Base-by-base conservation (phyloP, 2,329 filamentous ascomycete genomes). In the Sclerotinia spermophila region DNA sequence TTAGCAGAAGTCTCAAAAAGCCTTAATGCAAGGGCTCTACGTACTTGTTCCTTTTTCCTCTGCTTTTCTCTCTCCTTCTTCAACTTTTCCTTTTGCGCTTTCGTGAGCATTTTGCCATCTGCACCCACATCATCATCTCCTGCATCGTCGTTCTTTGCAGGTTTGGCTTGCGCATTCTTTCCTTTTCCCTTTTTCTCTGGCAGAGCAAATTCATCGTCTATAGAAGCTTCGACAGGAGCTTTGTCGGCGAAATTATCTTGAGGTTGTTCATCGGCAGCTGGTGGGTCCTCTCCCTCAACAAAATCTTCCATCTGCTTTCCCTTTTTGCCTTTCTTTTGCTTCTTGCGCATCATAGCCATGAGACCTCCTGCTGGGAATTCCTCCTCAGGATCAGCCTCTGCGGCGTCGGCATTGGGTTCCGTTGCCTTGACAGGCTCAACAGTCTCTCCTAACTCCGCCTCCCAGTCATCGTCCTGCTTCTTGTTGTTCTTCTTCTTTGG, bases 41-140 rank as follows among this genome's bases (percentile, higher is more conserved):
- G 71, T 81, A 96, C 93, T 88, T 98, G 92, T 82, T 99, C 96
- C 89, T 94, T 99, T 85, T 99, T 99, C 76, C 94, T 87, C 83
- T 96, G 92, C 89, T 99, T 99, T 85, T 99, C 96, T 73, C 93
- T 90, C 84, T 99, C 96, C 84, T 97, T 99, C 87, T 95, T 98
- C 79, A 95, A 86, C 82, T 93, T 97, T 81, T 99, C 96, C 84
- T 99, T 99, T 84, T 99, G 94, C 71, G 96, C 96, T 87, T 98
- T 99, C 53, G 93, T 97, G 83, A 98, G 89, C 64, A 98, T 86
- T 69, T 89, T 87, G 59, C 90, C 90, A 71, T 84, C 84, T 5
- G 84, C 85, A 11, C 81, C 87, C 17, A 82, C 85, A 27, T 85
- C 85, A 8, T 84, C 86, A 35, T 82, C 85, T 24, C 81, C 80